Percentiles rank a stretch among this genome's conserved stretches.
Evolutionary conservation across 306 rosid genomes (phyloP).

Genomic region (Neltuma alba): DNA sequence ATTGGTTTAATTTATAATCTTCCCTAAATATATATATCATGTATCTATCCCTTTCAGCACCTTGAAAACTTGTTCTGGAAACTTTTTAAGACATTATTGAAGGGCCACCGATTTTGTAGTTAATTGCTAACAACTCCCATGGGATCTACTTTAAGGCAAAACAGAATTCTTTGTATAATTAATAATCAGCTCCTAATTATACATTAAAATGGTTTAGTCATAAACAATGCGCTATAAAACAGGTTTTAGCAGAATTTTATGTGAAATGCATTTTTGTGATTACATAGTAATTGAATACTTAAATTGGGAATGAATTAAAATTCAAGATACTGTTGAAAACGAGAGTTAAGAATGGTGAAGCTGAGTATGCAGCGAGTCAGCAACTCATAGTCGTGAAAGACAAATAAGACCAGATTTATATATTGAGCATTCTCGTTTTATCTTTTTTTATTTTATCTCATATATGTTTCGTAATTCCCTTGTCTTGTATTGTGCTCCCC

Average conservation of each 20-base stretch:
- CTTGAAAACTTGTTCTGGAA: background rate
- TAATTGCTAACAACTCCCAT: slow-evolving; percentile 20
- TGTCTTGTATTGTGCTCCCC: background rate
- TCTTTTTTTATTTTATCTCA: background rate
- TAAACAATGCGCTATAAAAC: background rate
- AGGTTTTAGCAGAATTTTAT: background rate
- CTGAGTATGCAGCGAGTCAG: slow-evolving; percentile 1
- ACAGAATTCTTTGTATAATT: background rate
- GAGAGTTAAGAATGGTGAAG: background rate
- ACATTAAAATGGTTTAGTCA: background rate
- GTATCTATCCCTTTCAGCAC: background rate
- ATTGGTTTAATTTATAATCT: background rate
- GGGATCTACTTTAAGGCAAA: background rate
- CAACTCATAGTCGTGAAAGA: background rate
- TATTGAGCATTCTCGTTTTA: background rate
- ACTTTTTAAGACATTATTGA: slow-evolving; percentile 6
- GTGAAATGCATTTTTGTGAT: background rate
- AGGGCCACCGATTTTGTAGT: background rate
- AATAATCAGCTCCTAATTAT: background rate
- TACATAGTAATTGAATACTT: background rate
- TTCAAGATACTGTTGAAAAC: background rate
- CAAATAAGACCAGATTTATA: background rate
- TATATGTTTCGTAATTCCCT: background rate
- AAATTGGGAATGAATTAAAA: background rate
- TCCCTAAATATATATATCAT: background rate